These are phyloP conservation scores for Pochonia chlamydosporia DNA, from an alignment of 2,329 filamentous ascomycete genomes.

Conservation along the genomic window DNA sequence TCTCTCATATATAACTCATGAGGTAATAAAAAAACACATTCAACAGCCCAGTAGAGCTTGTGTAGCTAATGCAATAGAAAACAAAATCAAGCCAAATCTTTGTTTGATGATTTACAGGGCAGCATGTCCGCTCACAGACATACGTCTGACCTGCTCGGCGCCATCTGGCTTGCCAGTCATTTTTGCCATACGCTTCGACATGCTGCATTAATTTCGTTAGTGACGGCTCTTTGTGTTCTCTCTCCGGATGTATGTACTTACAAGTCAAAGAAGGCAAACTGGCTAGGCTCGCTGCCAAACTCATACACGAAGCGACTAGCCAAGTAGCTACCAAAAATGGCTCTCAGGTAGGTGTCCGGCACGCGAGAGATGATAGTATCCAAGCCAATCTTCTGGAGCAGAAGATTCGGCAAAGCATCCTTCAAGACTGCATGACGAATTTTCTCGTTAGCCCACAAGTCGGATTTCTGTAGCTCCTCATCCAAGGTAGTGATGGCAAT, in stretches of 20 bases:
- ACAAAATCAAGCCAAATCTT: neutral
- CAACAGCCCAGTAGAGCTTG: neutral
- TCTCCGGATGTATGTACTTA: slow-evolving; percentile 43
- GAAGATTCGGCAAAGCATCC: slow-evolving; percentile 78
- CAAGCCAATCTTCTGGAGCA: slow-evolving; percentile 85
- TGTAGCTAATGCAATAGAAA: no score
- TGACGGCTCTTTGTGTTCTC: neutral
- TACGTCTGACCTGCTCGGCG: slow-evolving; percentile 20
- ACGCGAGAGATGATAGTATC: slow-evolving; percentile 83
- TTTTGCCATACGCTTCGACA: slow-evolving; percentile 59
- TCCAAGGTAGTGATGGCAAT: slow-evolving; percentile 93
- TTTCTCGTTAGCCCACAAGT: slow-evolving; percentile 79
- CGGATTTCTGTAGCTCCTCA: slow-evolving; percentile 89
- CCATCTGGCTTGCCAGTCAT: slow-evolving; percentile 23
- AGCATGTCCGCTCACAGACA: slow-evolving; percentile 16
- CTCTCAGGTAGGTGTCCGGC: slow-evolving; percentile 83
- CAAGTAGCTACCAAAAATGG: slow-evolving; percentile 94
- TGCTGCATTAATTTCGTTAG: slow-evolving; percentile 34
- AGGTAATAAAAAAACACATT: neutral
- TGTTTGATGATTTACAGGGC: neutral
- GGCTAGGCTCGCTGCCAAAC: slow-evolving; percentile 85
- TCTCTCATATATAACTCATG: neutral
- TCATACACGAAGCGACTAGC: slow-evolving; percentile 95
- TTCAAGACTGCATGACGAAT: slow-evolving; percentile 73
- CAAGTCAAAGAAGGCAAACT: slow-evolving; percentile 99